Conservation (phyloP, 2,329 filamentous ascomycete species). For the Fusarium tuaranense region DNA sequence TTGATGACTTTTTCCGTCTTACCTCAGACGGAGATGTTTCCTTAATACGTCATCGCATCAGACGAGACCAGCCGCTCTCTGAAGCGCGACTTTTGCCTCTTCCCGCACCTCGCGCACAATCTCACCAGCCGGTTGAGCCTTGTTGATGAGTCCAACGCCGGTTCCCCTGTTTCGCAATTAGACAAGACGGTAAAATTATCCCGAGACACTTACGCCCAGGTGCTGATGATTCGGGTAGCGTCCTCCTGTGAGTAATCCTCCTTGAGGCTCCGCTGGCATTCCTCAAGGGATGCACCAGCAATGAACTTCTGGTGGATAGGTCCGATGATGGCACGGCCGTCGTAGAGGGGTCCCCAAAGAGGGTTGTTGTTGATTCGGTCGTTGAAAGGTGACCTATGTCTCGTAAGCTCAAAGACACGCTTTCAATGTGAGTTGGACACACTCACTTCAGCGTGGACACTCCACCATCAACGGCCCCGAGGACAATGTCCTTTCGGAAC, state of each 20-base stretch:
- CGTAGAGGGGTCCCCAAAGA: constrained; percentile 58
- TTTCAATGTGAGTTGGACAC: not conserved
- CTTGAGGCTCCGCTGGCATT: constrained; percentile 54
- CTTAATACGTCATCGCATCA: not conserved
- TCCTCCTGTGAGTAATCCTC: constrained; percentile 52
- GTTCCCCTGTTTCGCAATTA: constrained; percentile 50
- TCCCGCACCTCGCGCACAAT: constrained; percentile 57
- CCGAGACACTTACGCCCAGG: constrained; percentile 51
- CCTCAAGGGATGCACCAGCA: constrained; percentile 54
- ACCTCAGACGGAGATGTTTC: not conserved
- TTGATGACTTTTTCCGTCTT: constrained; percentile 10
- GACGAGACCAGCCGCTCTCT: constrained; percentile 40
- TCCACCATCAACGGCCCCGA: constrained; percentile 58
- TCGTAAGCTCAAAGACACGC: not conserved
- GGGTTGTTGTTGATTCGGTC: constrained; percentile 53
- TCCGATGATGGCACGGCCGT: constrained; percentile 57
- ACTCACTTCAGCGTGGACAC: constrained; percentile 58
- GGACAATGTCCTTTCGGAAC: constrained; percentile 54
- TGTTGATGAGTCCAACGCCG: constrained; percentile 59
- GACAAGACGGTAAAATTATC: not conserved
- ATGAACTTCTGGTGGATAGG: constrained; percentile 55
- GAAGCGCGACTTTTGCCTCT: constrained; percentile 51
- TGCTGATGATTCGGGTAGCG: constrained; percentile 48
- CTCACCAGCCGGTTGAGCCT: constrained; percentile 54
- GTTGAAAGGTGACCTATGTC: constrained; percentile 54